Base-by-base conservation (phyloP, 1,284 basidiomycete species). In the Ganoderma meredithae region DNA sequence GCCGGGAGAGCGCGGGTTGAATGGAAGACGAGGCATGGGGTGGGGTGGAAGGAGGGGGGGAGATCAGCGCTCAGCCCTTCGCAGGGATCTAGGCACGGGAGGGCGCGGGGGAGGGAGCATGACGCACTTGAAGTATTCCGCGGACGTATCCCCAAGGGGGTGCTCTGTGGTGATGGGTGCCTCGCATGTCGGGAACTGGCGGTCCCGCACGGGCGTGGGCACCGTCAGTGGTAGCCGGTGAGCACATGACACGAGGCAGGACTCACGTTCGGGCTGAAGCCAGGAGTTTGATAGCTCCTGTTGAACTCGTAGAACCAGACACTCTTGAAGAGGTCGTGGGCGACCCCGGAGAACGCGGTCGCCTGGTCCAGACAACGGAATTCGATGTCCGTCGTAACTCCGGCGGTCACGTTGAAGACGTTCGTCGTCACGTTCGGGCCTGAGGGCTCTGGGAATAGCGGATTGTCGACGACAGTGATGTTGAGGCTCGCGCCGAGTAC, bases 321-420 rank as follows among this genome's bases (percentile, higher is more conserved):
- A 62, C 76, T 78, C 56, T 75, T 74, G 68, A 82, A 80, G 15
- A 81, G 69, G 60, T 76, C 69, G 70, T 81, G 77, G 56, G 77
- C 74, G 41, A 80, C 64, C 19, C 74, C 80, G 1, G 80, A 79
- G 60, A 75, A 74, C 2, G 77, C 78, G 1, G 80, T 79, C 9
- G 82, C 81, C 61, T 82, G 80, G 68, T 82, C 82, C 12, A 83
- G 68, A 65, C 82, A 84, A 19, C 81, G 77, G 75, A 82, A 82
- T 63, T 79, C 75, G 39, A 74, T 69, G 67, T 83, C 81, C 0
- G 81, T 82, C 2, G 77, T 75, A 13, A 77, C 75, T 9, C 78
- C 72, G 2, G 79, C 73, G 9, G 81, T 80, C 36, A 81, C 75
- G 62, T 82, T 82, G 76, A 81, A 82, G 3, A 79, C 71, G 59